phyloP scores from a whole-genome alignment of 1,284 basidiomycete genomes.

The Stygiomarasmius scandens region DNA sequence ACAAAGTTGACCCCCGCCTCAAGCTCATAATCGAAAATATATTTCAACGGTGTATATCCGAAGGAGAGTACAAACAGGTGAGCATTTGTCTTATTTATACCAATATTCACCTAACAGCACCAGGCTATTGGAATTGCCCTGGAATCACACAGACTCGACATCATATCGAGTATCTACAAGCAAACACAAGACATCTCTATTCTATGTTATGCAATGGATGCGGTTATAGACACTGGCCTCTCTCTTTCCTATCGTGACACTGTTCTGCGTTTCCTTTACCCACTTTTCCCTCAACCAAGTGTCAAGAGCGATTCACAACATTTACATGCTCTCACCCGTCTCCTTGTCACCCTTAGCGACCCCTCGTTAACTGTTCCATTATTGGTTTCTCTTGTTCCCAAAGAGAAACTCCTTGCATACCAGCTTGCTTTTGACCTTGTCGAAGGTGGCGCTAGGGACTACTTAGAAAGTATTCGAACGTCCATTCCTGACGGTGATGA shows the following conservation, averaged over 20 bases:
- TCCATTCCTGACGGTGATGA: slow-evolving; percentile 67
- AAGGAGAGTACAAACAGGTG: slow-evolving; percentile 89
- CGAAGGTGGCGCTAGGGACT: slow-evolving; percentile 92
- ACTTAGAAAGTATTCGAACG: slow-evolving; percentile 73
- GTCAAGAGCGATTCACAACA: slow-evolving; percentile 73
- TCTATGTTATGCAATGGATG: slow-evolving; percentile 89
- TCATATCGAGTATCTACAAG: slow-evolving; percentile 78
- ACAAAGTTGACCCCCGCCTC: slow-evolving; percentile 76
- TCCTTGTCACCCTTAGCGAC: slow-evolving; percentile 86
- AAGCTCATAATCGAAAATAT: slow-evolving; percentile 87
- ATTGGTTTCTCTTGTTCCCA: slow-evolving; percentile 70
- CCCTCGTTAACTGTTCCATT: slow-evolving; percentile 74
- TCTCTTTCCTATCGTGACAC: slow-evolving; percentile 82
- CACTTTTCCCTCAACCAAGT: slow-evolving; percentile 75
- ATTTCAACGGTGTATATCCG: slow-evolving; percentile 79
- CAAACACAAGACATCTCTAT: slow-evolving; percentile 75
- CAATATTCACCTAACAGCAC: too few relatives aligned
- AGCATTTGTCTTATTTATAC: too few relatives aligned
- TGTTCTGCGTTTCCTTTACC: slow-evolving; percentile 83
- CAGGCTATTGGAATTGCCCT: slow-evolving; percentile 95
- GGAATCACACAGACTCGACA: slow-evolving; percentile 84
- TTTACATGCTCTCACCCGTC: slow-evolving; percentile 78
- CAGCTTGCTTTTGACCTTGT: slow-evolving; percentile 94
- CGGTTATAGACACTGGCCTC: slow-evolving; percentile 82
- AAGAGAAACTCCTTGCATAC: slow-evolving; percentile 79